Base-by-base conservation (phyloP, 352 stramenopile genomes). In the Chrysophaeum taylorii region DNA sequence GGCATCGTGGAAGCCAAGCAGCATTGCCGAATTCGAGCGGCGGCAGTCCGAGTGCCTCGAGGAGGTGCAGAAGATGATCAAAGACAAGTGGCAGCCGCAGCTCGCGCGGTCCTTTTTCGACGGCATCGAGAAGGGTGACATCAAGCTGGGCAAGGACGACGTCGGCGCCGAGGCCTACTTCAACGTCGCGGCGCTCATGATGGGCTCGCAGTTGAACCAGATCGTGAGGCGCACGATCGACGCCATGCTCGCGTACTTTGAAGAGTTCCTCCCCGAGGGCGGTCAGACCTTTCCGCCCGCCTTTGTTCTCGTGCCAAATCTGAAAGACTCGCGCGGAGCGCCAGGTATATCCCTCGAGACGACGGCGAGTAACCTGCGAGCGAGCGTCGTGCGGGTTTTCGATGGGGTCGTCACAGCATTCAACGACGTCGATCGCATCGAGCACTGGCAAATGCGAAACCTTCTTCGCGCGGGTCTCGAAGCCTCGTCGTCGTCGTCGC, bases 161-260 rank as follows among this genome's bases (percentile, higher is more conserved):
- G 50, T 37, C 25, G 50, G 38, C 50, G 50, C 7, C 25, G 1
- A 2, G 4, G 27, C 50, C 5, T 62, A 62, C 50, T 62, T 62
- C 50, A 62, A 62, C 50, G 50, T n/a, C 50, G 50, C 50, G 4
- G 50, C 50, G 7, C 27, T 62, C 7, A 62, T 37, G 27, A 62
- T 62, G 50, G 50, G 25, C 25, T 7, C 15, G 4, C 50, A 62
- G 50, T 31, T 62, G 15, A 35, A 62, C 50, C 25, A 62, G 7
- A 37, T 62, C 50, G 50, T 62, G 2, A 2, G 27, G 27, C n/a
- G 50, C 25, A 39, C 50, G 2, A 4, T 62, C 9, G 50, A 16
- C 5, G 21, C 45, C 2, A 9, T 54, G 45, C 12, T 54, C 18
- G 45, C 12, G 18, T 54, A 29, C 23, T 23, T 54, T 4, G 45